These are phyloP conservation scores for Phytophthora europaea DNA, from an alignment of 352 stramenopile genomes.

Conservation along the genomic window DNA sequence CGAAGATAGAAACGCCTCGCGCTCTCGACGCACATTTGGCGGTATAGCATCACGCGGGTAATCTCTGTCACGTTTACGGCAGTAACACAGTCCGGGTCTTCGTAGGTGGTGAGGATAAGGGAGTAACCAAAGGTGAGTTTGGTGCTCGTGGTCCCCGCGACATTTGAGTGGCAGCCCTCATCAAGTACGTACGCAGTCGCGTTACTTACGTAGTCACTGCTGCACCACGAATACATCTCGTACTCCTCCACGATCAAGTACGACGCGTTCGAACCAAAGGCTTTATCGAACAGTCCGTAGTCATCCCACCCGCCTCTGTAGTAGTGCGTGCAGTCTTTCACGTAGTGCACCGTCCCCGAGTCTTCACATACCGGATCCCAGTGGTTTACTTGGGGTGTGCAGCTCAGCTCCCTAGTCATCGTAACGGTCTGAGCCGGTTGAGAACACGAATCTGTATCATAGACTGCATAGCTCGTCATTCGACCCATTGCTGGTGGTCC, in stretches of 20 bases:
- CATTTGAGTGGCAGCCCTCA: neutral
- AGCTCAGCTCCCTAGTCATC: no score
- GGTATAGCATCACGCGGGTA: neutral
- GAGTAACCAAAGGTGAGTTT: neutral
- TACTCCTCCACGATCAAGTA: neutral
- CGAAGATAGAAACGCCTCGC: neutral
- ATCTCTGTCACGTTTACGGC: neutral
- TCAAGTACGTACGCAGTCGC: neutral
- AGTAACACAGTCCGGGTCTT: neutral
- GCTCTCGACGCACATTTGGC: neutral
- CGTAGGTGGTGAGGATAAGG: neutral
- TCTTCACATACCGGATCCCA: neutral
- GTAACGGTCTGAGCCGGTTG: no score
- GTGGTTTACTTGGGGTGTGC: no score
- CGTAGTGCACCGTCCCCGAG: neutral
- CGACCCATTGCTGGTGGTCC: no score
- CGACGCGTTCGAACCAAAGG: neutral
- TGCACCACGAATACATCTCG: neutral
- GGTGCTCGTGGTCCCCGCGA: neutral
- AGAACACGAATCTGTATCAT: no score
- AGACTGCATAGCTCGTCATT: no score
- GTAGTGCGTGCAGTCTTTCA: neutral
- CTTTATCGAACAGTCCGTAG: neutral
- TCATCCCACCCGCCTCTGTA: neutral
- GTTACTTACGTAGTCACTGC: neutral